Evolutionary conservation across 139 green algal genomes (phyloP).

Genomic region (Tetratostichococcus sp.): DNA sequence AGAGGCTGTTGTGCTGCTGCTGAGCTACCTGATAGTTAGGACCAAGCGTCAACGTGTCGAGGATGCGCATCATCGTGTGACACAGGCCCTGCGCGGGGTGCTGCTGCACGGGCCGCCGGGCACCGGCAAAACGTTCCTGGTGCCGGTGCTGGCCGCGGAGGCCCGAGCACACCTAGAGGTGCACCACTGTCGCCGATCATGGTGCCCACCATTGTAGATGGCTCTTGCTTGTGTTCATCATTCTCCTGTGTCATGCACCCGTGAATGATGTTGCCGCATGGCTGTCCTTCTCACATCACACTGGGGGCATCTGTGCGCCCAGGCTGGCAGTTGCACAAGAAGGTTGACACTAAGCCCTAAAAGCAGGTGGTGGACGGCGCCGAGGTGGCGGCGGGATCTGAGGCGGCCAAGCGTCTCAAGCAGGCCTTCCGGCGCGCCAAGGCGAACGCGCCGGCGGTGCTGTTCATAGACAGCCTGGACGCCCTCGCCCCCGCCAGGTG

Average conservation of each 20-base stretch:
- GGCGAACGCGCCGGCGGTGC: background rate
- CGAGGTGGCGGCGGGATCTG: background rate
- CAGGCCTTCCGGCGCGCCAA: background rate
- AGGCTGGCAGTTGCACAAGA: no score
- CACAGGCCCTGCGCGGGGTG: slow-evolving; percentile 1
- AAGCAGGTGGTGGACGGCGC: slow-evolving; percentile 6
- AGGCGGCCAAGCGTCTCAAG: background rate
- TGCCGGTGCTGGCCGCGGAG: slow-evolving; percentile 1
- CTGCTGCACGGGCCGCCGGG: slow-evolving; percentile 14
- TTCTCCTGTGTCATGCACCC: no score
- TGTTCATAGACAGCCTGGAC: background rate
- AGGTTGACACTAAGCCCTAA: no score
- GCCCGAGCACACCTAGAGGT: slow-evolving; percentile 4
- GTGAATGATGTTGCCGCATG: no score
- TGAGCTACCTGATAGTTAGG: no score
- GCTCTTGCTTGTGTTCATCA: no score
- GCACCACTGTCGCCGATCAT: no score
- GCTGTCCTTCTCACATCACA: no score
- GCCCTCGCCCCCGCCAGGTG: background rate
- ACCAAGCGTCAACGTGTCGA: no score
- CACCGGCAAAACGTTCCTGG: slow-evolving; percentile 12
- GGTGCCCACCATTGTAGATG: no score
- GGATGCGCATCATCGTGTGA: background rate
- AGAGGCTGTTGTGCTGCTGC: no score
- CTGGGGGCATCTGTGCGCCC: no score